A percentile compares a stretch with the other conserved stretches of the same genome.
These are phyloP conservation scores for Salix arbutifolia DNA, from an alignment of 345 rosid genomes.

Conservation along the genomic window DNA sequence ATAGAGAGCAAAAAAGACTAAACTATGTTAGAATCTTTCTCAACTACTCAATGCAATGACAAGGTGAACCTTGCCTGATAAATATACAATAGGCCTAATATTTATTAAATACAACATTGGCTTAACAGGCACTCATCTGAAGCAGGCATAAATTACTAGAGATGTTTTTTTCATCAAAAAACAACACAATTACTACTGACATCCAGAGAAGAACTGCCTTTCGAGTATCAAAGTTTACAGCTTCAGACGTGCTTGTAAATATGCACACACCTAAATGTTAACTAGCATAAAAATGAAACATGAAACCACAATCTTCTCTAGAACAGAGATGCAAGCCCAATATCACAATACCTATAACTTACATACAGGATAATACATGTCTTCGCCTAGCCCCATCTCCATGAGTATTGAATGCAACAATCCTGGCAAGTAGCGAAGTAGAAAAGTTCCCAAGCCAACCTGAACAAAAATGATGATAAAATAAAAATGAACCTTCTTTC, in stretches of 20 bases:
- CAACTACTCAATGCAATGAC: too few species aligned
- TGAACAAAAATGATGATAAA: slow-evolving; percentile 20
- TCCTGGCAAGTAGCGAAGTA: slow-evolving; percentile 70
- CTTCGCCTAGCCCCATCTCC: slow-evolving; percentile 87
- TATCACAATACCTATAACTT: slow-evolving; percentile 38
- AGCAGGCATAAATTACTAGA: background rate
- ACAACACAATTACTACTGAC: background rate
- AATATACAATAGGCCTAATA: too few species aligned
- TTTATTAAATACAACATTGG: background rate
- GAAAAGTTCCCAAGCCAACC: slow-evolving; percentile 88
- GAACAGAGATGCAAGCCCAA: background rate
- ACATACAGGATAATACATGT: slow-evolving; percentile 98
- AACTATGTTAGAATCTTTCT: too few species aligned
- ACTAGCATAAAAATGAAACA: background rate
- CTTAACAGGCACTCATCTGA: background rate
- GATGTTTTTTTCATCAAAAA: background rate
- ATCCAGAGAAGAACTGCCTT: background rate
- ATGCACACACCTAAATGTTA: background rate
- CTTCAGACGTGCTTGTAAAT: slow-evolving; percentile 1
- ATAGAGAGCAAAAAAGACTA: too few species aligned
- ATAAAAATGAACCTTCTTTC: background rate
- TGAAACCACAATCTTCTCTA: background rate
- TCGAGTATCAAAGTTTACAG: background rate
- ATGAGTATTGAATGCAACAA: slow-evolving; percentile 51
- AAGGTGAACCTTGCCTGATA: too few species aligned